Evolutionary conservation across 2,329 filamentous ascomycete genomes (phyloP), one percentile per base, ranked within the genome.

Genomic region (Beauveria rudraprayagi): DNA sequence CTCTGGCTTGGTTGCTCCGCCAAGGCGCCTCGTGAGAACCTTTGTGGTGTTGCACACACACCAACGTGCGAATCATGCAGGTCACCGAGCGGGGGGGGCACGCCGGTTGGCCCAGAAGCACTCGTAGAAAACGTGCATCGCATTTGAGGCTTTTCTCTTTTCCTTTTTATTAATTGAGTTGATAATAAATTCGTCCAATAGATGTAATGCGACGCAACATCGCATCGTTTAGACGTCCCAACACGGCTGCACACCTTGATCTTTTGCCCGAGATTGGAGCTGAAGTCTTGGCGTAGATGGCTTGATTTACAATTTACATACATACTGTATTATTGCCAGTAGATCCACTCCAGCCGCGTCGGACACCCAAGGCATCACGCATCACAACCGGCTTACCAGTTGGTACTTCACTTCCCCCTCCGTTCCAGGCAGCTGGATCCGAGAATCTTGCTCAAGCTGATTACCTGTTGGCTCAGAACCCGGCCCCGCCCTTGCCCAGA

Each of bases 21-120:
- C 60, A 62, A 62, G 60, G 34, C 54, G 58, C 53, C 54, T 58
- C 60, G 54, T 54, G 60, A 62, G 60, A 62, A 62, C 60, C 60
- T 46, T 60, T 59, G 48, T 62, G 61, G 55, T 54, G 54, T 57
- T 46, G 40, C 11, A 34, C 43, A 17, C 24, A 51, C 16, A 19
- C 44, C 50, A 41, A 19, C 19, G n/a, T 28, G 28, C 28, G n/a
- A 37, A n/a, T 44, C 43, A 47, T 37, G 26, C 41, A 14, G 26
- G 41, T 28, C 28, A 22, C n/a, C 41, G 26, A 17, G 11, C 26
- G 37, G 22, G 17, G 17, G 37, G 16, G 10, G n/a, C 6, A 9
- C 34, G 5, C 34, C 14, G 34, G 34, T 37, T 16, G 11, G 34
- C 11, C 34, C 34, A 37, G 10, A 37, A 5, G 34, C 34, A 37